Base-by-base conservation (phyloP, 1,284 basidiomycete genomes). In the Cryptococcus depauperatus region DNA sequence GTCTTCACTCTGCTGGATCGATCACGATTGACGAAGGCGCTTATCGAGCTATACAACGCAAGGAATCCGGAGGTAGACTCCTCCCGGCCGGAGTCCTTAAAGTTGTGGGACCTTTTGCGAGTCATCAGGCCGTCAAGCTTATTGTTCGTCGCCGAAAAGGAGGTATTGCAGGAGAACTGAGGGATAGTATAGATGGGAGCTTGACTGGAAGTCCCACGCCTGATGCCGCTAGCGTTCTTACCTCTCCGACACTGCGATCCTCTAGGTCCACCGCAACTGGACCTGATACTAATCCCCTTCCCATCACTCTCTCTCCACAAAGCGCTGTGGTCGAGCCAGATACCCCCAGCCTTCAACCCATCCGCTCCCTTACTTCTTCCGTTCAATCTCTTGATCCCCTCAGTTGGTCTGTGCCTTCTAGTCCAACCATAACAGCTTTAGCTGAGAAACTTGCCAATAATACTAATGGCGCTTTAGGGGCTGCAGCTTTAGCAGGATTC, bases 121-220 rank as follows among this genome's bases (percentile, higher is more conserved):
- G 86, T 1, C 90, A 91, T 25, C 92, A 97, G 69, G 93, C 91
- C 0, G 91, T 98, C 19, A 77, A 82, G 14, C 82, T 98, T 39
- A 75, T 85, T 32, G 80, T 95, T 4, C 74, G 79, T 9, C 67
- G 73, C 21, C 51, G 56, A 29, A 19, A 38, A 32, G 51, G 32
- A 11, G 39, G 18, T n/a, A 18, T 18, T 22, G 3, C 27, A 4
- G 16, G 9, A 4, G 35, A 39, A 5, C 35, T 28, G 6, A n/a
- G n/a, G n/a, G 37, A 26, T 8, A 48, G 49, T 5, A 39, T 49
- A 25, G 46, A 50, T 35, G 50, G 51, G 13, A 45, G 47, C 19
- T 35, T 35, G 19, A 46, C 46, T 13, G 43, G 46, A 1, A 55
- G 44, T 44, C 55, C 46, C 14, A 49, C 41, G 41, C 41, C 35